A percentile compares a stretch with the other conserved stretches of the same genome.
Evolutionary conservation across 805 yeast genomes (phyloP).

Genomic region (Yamadazyma akitaensis): DNA sequence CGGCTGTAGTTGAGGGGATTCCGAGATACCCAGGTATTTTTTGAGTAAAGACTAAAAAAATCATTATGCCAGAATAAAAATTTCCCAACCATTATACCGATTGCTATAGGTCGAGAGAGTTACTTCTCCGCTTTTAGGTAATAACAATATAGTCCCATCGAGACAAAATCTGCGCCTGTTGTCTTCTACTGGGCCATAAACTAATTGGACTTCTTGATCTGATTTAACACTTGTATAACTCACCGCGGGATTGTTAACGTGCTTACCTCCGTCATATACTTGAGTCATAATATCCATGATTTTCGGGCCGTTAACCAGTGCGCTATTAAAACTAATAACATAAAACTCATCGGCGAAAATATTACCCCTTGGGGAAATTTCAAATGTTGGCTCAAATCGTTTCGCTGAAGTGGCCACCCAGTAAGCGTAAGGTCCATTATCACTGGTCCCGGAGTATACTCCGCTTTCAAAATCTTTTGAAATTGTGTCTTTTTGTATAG

Average conservation of each 20-base stretch:
- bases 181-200: not conserved
- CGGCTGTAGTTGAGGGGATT: no score
- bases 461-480: not conserved
- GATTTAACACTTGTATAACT: slow-evolving; percentile 33
- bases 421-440: slow-evolving; percentile 51
- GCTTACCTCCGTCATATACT: slow-evolving; percentile 57
- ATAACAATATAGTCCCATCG: slow-evolving; percentile 54
- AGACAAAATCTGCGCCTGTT: slow-evolving; percentile 51
- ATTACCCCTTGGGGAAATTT: slow-evolving; percentile 58
- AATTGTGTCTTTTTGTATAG: not conserved
- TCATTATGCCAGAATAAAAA: slow-evolving; percentile 2
- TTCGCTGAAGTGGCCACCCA: slow-evolving; percentile 55
- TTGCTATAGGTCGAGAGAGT: slow-evolving; percentile 3
- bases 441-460: not conserved
- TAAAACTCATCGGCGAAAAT: slow-evolving; percentile 43
- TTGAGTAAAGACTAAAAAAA: no score
- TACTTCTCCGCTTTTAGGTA: slow-evolving; percentile 22
- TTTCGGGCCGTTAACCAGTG: slow-evolving; percentile 18
- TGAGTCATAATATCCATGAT: slow-evolving; percentile 54
- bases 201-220: not conserved
- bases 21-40: not conserved
- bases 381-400: slow-evolving; percentile 57
- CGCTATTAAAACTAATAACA: slow-evolving; percentile 43
- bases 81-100: not conserved
- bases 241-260: slow-evolving; percentile 48